Percentiles rank a stretch among this genome's conserved stretches.
These are phyloP conservation scores for Dipteronia sinensis DNA, from an alignment of 345 rosid genomes.

Conservation along the genomic window DNA sequence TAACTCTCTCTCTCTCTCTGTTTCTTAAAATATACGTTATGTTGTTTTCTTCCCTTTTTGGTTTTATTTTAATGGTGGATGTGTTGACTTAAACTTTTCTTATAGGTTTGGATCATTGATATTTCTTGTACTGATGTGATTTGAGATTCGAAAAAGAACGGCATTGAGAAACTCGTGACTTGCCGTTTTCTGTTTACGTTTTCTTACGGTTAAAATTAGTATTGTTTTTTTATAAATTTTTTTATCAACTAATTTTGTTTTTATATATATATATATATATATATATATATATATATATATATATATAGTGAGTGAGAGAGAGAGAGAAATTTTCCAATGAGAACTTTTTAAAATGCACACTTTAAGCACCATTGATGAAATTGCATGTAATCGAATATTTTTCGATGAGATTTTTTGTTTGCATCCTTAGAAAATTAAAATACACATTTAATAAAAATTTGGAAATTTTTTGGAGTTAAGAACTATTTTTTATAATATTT, in stretches of 20 bases:
- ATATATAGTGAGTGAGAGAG: too few relatives aligned
- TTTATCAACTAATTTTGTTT: background rate
- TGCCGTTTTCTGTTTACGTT: slow-evolving; percentile 14
- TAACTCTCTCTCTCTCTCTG: background rate
- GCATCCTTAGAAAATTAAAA: too few relatives aligned
- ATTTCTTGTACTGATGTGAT: background rate
- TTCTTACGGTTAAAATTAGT: background rate
- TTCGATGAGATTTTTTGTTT: too few relatives aligned
- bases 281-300: too few relatives aligned
- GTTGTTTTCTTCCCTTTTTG: background rate
- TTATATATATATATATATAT: too few relatives aligned
- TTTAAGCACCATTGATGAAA: too few relatives aligned
- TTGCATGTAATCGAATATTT: too few relatives aligned
- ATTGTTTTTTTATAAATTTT: background rate
- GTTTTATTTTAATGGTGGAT: slow-evolving; percentile 1
- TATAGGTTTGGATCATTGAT: background rate
- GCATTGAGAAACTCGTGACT: slow-evolving; percentile 26
- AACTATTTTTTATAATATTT: too few relatives aligned
- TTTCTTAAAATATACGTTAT: background rate
- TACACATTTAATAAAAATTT: too few relatives aligned
- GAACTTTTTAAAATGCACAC: too few relatives aligned
- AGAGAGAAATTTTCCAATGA: too few relatives aligned
- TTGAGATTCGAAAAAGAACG: slow-evolving; percentile 3
- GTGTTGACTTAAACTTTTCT: slow-evolving; percentile 1
- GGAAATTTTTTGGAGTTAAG: too few relatives aligned